Base-by-base conservation (phyloP, 495 filamentous ascomycete genomes). In the Aspergillus saccharolyticus region DNA sequence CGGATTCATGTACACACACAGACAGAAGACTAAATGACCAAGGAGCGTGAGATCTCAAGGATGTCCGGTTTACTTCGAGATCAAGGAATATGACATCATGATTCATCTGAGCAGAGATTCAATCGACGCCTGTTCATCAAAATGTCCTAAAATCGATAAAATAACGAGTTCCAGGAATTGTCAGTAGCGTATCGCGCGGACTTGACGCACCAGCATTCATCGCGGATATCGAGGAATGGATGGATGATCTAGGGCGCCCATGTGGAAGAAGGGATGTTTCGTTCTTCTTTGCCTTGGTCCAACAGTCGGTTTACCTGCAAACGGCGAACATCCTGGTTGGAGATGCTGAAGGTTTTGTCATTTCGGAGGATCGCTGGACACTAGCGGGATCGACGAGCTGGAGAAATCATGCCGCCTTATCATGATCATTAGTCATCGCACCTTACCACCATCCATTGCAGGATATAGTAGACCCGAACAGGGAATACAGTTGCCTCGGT, bases 241-340 rank as follows among this genome's bases (percentile, higher is more conserved):
- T 55, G 57, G 53, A 48, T 47, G 45, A 54, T 59, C 56, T 43
- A 25, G 49, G 56, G 42, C 48, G n/a, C 57, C 63, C 63, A 63
- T 66, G 63, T 62, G 63, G 63, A 61, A 63, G 24, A 44, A 46
- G 50, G 44, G 50, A 39, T 39, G n/a, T n/a, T n/a, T n/a, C n/a
- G n/a, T n/a, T n/a, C n/a, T n/a, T n/a, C 33, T 39, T 5, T 15
- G 33, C 6, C 25, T 28, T 28, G 25, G 9, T 28, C 9, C 25
- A 28, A 9, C 25, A 28, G 9, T 28, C 25, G 4, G 4, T 28
- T 9, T 39, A 12, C 7, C 33, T 39, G 33, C 33, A 39, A 39
- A 39, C 33, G 33, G 33, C 12, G 33, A 39, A 12, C 12, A 39
- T 12, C 33, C 25, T 4, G 25, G 25, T 30, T 30, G 25, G 25